Base-by-base conservation (phyloP, 78 protist genomes). In the Dictyostelium firmibasis region DNA sequence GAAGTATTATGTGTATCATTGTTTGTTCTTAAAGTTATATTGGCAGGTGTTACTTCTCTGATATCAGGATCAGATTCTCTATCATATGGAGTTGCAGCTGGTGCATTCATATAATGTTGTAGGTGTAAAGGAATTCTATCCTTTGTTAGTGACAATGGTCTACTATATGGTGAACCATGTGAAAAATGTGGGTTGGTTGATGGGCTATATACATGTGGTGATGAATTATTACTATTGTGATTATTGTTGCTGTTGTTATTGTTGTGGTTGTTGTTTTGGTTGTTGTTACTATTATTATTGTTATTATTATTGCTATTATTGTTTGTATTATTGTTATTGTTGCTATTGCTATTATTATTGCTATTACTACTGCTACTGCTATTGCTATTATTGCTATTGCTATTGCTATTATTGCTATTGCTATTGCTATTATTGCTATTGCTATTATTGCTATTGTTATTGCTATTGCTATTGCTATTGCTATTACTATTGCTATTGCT, bases 21-120 rank as follows among this genome's bases (percentile, higher is more conserved):
- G 31, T 25, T 70, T 25, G 86, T 47, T 35, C 81, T 62, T 16
- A 78, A 20, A 9, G 74, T 78, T 7, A 78, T 87, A 31, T 41
- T 87, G 6, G 93, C 57, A 11, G 93, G 85, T 27, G 84, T 87
- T 36, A 87, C 93, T 43, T 86, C 92, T 35, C 92, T 78, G 23
- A 86, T 64, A 36, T 86, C 92, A n/a, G 35, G 57, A 38, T 10
- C 31, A 60, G 44, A 25, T 33, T 50, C 70, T 8, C 27, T 60
- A 10, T 29, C 41, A 10, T 27, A 18, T 53, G 27, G 53, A 9
- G 23, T 20, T 2, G 92, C 20, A 7, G 85, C 35, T 14, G 16
- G 18, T 43, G 47, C 47, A 35, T 86, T 33, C 67, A 87, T 29
- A 43, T 36, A 87, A 18, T 87, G 93, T 62, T 87, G 93, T 4